phyloP scores from a whole-genome alignment of 2,329 filamentous ascomycete species.

The Ophiostoma perfectum region DNA sequence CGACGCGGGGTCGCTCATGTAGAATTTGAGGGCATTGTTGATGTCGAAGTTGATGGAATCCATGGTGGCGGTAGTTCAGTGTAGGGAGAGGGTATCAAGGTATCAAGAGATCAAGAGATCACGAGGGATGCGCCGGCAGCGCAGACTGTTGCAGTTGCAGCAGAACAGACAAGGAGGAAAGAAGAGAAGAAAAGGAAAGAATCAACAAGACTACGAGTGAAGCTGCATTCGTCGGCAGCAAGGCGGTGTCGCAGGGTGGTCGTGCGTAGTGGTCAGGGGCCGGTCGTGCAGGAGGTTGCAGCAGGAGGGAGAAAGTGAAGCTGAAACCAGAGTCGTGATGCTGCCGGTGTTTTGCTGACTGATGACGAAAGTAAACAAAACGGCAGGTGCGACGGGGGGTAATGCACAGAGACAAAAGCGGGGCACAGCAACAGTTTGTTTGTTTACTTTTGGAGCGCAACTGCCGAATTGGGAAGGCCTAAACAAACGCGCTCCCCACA shows the following conservation, averaged over 20 bases:
- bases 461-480: slow-evolving; percentile 23
- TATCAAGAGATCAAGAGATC: neutral
- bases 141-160: slow-evolving; percentile 15
- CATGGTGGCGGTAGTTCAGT: slow-evolving; percentile 41
- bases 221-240: neutral
- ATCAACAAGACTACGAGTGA: neutral
- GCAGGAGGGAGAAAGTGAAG: slow-evolving; percentile 6
- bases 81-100: slow-evolving; percentile 15
- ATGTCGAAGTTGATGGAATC: slow-evolving; percentile 85
- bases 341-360: neutral
- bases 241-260: neutral
- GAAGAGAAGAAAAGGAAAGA: neutral
- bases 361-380: slow-evolving; percentile 13
- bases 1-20: slow-evolving; percentile 83
- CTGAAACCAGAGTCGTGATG: slow-evolving; percentile 7
- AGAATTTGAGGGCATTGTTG: slow-evolving; percentile 92
- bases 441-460: slow-evolving; percentile 32
- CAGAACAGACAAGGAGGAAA: neutral
- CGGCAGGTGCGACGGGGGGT: neutral
- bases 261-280: neutral
- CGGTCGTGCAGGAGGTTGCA: slow-evolving; percentile 6
- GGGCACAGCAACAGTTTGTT: slow-evolving; percentile 31
- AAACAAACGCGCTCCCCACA: slow-evolving; percentile 10
- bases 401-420: neutral
- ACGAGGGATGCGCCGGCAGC: slow-evolving; percentile 12